Evolutionary conservation across 2,329 filamentous ascomycete species (phyloP), one percentile per base, ranked within the genome.

Genomic region (Davidsoniella virescens): DNA sequence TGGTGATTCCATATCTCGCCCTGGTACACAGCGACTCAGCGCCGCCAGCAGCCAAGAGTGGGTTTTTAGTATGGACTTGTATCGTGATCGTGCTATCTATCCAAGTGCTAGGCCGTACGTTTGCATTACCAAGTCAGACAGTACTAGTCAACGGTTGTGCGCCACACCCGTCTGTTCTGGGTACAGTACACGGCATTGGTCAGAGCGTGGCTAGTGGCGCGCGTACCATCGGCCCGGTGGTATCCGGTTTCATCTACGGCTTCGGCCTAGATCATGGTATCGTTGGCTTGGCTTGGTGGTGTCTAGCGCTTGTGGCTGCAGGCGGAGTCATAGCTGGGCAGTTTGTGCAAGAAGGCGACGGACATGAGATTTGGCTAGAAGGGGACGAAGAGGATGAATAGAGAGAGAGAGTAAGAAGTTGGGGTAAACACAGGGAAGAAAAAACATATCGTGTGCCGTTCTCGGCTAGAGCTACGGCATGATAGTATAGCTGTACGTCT

Each of bases 1-100:
- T 77, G 8, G 59, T 82, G 8, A 72, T 82, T 37, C 85, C 84
- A 0, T 87, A 80, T 59, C 70, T 90, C 10, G 74, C 82, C 1
- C 63, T 87, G 26, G 69, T 87, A 1, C 83, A 80, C 0, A 75
- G 74, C 37, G 59, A 71, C 49, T 59, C 67, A 1, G 64, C 68
- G 2, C 67, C 69, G 2, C 75, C 77, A 1, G 67, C 67, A 5
- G 60, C 65, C 37, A 75, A 75, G 44, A 69, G 70, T 2, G 78
- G 79, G 0, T 47, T 69, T 7, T 64, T 66, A 39, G 67, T 87
- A 36, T 87, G 83, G 84, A 56, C 73, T 0, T 73, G 76, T 2
- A 79, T 87, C 16, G 70, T 72, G 0, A 62, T 68, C 3, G 75
- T 86, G 1, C 66, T 87, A 2, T 66, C 73, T 10, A 60, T 83